These are phyloP conservation scores for Exophiala phaeomuriformis DNA, from an alignment of 2,329 filamentous ascomycete genomes.

Conservation along the genomic window DNA sequence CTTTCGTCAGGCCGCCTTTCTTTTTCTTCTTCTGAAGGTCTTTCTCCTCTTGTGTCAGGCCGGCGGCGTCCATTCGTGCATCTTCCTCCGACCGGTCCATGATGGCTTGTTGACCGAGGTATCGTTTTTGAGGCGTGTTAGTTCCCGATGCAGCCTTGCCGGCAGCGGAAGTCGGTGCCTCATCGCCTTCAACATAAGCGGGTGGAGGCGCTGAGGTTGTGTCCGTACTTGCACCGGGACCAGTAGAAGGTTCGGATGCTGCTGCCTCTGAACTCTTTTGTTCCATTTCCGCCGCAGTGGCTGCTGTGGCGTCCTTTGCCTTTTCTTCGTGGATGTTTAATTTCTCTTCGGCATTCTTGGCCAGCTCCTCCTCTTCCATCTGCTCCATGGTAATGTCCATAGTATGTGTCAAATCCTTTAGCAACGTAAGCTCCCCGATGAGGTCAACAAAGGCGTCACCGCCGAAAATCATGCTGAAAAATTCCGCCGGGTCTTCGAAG, in stretches of 20 bases:
- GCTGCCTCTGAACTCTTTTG: slow-evolving; percentile 26
- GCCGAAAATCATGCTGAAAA: slow-evolving; percentile 97
- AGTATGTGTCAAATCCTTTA: slow-evolving; percentile 95
- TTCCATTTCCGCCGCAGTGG: slow-evolving; percentile 38
- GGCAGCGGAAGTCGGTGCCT: slow-evolving; percentile 10
- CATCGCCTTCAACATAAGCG: slow-evolving; percentile 22
- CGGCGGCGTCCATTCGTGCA: slow-evolving; percentile 56
- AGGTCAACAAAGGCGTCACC: slow-evolving; percentile 92
- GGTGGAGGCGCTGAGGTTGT: slow-evolving; percentile 16
- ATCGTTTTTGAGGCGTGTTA: slow-evolving; percentile 42
- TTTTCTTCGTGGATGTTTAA: slow-evolving; percentile 41
- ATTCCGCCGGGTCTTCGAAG: slow-evolving; percentile 92
- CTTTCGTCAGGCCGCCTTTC: slow-evolving; percentile 77
- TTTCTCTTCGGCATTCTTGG: slow-evolving; percentile 46
- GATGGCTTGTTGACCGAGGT: slow-evolving; percentile 72
- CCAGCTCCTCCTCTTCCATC: slow-evolving; percentile 61
- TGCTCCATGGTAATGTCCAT: slow-evolving; percentile 95
- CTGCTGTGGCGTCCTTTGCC: slow-evolving; percentile 38
- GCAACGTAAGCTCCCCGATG: slow-evolving; percentile 95
- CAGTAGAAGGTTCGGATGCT: slow-evolving; percentile 20
- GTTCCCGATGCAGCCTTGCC: slow-evolving; percentile 33
- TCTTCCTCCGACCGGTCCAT: slow-evolving; percentile 83
- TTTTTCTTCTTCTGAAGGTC: slow-evolving; percentile 77
- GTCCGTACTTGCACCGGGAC: slow-evolving; percentile 3
- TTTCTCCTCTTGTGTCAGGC: slow-evolving; percentile 65